A percentile compares a stretch with the other conserved stretches of the same genome.
These are phyloP conservation scores for Trichoderma orchidacearum DNA, from an alignment of 495 filamentous ascomycete genomes.

Conservation along the genomic window DNA sequence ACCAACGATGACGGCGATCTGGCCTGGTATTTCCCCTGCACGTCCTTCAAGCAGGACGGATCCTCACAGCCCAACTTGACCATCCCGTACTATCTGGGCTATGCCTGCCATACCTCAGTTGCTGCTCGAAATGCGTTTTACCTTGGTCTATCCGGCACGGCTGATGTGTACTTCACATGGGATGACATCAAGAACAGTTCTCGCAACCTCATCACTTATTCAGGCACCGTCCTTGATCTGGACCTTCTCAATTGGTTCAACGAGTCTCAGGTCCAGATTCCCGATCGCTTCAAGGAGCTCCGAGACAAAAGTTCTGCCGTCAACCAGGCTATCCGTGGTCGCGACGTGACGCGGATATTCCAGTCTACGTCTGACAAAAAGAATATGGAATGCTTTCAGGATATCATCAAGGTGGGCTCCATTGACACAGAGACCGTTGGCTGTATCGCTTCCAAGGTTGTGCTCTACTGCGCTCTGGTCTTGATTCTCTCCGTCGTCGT, in stretches of 20 bases:
- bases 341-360: slow-evolving; percentile 81
- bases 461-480: slow-evolving; percentile 85
- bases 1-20: slow-evolving; percentile 59
- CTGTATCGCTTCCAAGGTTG: slow-evolving; percentile 94
- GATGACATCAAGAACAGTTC: slow-evolving; percentile 79
- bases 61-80: slow-evolving; percentile 65
- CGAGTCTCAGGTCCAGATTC: slow-evolving; percentile 63
- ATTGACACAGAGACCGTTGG: slow-evolving; percentile 95
- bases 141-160: slow-evolving; percentile 37
- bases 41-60: slow-evolving; percentile 83
- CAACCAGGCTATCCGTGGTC: slow-evolving; percentile 67
- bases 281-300: slow-evolving; percentile 65
- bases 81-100: slow-evolving; percentile 63
- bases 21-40: slow-evolving; percentile 97
- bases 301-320: slow-evolving; percentile 30
- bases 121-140: slow-evolving; percentile 64
- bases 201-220: slow-evolving; percentile 85
- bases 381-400: slow-evolving; percentile 69
- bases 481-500: slow-evolving; percentile 86
- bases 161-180: slow-evolving; percentile 87
- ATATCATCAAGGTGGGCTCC: slow-evolving; percentile 90
- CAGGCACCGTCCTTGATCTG: slow-evolving; percentile 87
- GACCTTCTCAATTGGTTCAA: slow-evolving; percentile 88
- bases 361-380: slow-evolving; percentile 63
- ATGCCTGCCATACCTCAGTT: slow-evolving; percentile 74